Evolutionary conservation across 2,329 filamentous ascomycete species (phyloP), one percentile per base, ranked within the genome.

Genomic region (Mariannaea sp.): DNA sequence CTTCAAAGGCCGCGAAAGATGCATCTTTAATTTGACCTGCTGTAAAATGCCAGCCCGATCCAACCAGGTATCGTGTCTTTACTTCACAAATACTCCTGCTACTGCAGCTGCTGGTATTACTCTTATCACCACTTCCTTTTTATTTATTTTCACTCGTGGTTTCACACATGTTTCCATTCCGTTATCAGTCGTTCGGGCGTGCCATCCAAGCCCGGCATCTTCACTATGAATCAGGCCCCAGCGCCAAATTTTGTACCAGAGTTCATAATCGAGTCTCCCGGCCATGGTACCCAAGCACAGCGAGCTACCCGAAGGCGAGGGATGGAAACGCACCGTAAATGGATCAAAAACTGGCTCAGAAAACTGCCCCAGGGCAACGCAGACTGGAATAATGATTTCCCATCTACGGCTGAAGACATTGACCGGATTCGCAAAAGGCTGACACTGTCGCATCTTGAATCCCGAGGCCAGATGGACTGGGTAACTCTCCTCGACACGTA

Each of bases 331-430:
- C 62, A 63, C 22, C 60, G 61, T 33, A 65, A 55, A 65, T 65
- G 62, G 62, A 58, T 65, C 20, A 55, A 29, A 42, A 59, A 62
- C 29, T 65, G 62, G 62, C 58, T 65, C 60, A 60, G 62, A 39
- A 62, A 62, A 22, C 47, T 65, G n/a, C 62, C 62, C 10, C 62
- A 65, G 38, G 62, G 62, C 30, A 60, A 65, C n/a, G 62, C 63
- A 49, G 62, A 65, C 30, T 65, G 62, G 62, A 56, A 65, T 35
- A 65, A 65, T 39, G 65, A 65, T 51, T 58, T 49, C 36, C 62
- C 62, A 10, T 65, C 56, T 16, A 55, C 62, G 2, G 32, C 53
- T n/a, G 57, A 58, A 14, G 62, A 65, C 12, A 64, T 65, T 46
- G 38, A 49, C 17, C 43, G 32, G 30, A 53, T 65, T 20, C 62